Conservation (phyloP, 2,329 filamentous ascomycete species). For the Seiridium unicorne region DNA sequence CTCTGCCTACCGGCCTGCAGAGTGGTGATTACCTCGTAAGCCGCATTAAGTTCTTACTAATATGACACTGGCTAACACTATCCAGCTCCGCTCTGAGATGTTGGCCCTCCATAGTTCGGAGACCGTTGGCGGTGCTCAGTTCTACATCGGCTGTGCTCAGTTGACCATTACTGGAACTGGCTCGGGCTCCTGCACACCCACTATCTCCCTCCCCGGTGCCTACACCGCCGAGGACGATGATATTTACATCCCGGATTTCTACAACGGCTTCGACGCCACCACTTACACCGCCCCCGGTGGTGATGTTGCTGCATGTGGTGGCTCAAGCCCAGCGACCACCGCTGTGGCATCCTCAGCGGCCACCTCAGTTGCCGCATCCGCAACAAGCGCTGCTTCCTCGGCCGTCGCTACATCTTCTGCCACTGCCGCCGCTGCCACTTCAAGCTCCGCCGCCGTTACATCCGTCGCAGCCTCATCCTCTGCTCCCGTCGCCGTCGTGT, state of each 20-base stretch:
- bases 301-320: constrained; percentile 14
- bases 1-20: constrained; percentile 23
- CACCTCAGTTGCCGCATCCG: constrained; percentile 2
- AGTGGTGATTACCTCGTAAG: constrained; percentile 30
- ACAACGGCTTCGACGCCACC: constrained; percentile 29
- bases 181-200: constrained; percentile 24
- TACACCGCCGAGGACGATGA: constrained; percentile 26
- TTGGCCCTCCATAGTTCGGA: constrained; percentile 28
- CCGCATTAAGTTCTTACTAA: too few relatives aligned
- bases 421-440: background rate
- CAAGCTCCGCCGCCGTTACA: background rate
- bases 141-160: constrained; percentile 32
- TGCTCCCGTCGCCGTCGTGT: background rate
- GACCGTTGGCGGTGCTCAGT: constrained; percentile 26
- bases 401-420: background rate
- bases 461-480: background rate
- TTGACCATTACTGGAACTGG: constrained; percentile 29
- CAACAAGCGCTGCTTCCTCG: background rate
- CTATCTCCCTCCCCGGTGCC: constrained; percentile 28
- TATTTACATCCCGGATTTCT: constrained; percentile 27
- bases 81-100: constrained; percentile 32
- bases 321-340: background rate
- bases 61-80: background rate
- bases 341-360: background rate
- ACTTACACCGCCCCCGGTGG: constrained; percentile 28